Evolutionary conservation across 768 basidiomycete species (phyloP).

Genomic region (Naematelia aurantialba): DNA sequence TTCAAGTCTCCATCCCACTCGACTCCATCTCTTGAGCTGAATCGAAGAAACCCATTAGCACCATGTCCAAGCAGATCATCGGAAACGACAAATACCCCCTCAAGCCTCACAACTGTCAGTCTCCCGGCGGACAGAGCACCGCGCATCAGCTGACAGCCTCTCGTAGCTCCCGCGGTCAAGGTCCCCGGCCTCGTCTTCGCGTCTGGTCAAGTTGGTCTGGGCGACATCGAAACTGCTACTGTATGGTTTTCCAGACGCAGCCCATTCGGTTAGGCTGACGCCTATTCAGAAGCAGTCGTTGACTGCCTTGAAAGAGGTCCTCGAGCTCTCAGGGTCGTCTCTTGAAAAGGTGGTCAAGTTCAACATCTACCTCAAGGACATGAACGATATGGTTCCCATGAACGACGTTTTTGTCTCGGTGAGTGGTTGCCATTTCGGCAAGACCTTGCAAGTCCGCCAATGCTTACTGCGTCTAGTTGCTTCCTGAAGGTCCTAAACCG

Average conservation of each 20-base stretch:
- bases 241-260: not conserved
- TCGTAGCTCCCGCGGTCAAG: slow-evolving; percentile 13
- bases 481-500: too few species aligned
- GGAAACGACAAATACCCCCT: slow-evolving; percentile 18
- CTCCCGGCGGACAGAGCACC: not conserved
- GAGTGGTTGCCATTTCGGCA: too few species aligned
- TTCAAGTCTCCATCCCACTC: too few species aligned
- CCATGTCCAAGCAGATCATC: too few species aligned
- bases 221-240: slow-evolving; percentile 18
- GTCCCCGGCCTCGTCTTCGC: slow-evolving; percentile 18
- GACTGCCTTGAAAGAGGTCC: slow-evolving; percentile 10
- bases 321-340: slow-evolving; percentile 13
- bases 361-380: slow-evolving; percentile 16
- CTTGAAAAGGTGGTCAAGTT: slow-evolving; percentile 11
- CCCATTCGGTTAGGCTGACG: not conserved
- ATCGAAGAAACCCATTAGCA: too few species aligned
- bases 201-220: slow-evolving; percentile 15
- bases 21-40: too few species aligned
- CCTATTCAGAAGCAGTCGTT: too few species aligned
- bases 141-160: not conserved
- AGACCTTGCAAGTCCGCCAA: too few species aligned
- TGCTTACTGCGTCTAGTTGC: too few species aligned
- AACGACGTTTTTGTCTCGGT: slow-evolving; percentile 15
- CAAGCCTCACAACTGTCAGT: slow-evolving; percentile 23
- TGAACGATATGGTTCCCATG: slow-evolving; percentile 11